Base-by-base conservation (phyloP, 1,284 basidiomycete species). In the Puccinia novopanici region DNA sequence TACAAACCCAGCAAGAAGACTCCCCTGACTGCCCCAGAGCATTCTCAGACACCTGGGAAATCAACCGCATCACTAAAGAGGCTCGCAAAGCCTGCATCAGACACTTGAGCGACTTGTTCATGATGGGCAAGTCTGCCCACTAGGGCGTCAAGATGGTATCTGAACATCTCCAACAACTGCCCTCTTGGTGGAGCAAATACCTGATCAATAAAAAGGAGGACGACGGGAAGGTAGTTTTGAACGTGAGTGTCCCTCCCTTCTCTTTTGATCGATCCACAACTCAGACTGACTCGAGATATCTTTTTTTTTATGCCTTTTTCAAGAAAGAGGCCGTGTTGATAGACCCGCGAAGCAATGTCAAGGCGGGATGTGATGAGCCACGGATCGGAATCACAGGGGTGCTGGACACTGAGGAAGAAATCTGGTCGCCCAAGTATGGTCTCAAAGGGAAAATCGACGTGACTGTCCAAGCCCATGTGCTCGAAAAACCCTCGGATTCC, bases 371-470 rank as follows among this genome's bases (percentile, higher is more conserved):
- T 12, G 87, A 88, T 42, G 86, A 86, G 0, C 88, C 85, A 0
- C 87, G 89, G 5, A 88, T 96, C 0, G 92, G 92, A 0, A 91
- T 98, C 74, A 88, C 89, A 12, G 55, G 67, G 34, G 57, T 80
- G 17, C 89, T 93, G 82, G 95, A 95, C 81, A 89, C 97, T 57
- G 97, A 99, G 87, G 96, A 99, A 85, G 95, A 98, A 83, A 96
- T 99, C 82, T 97, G 94, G 92, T 95, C 93, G 0, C 95, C 97
- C 0, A 92, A 91, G 15, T 97, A 92, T 84, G 97, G 96, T 0
- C 88, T 99, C 55, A 98, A 96, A 85, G 97, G 96, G 30, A 98
- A 98, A 86, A 88, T 99, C 24, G 96, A 99, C 84, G 95, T 93
- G 0, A 94, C 92, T 4, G 90, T 98, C 0, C 89, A 94, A 83